Evolutionary conservation across 2,329 filamentous ascomycete genomes (phyloP), one percentile per base, ranked within the genome.

Genomic region (Metarhizium humberi): DNA sequence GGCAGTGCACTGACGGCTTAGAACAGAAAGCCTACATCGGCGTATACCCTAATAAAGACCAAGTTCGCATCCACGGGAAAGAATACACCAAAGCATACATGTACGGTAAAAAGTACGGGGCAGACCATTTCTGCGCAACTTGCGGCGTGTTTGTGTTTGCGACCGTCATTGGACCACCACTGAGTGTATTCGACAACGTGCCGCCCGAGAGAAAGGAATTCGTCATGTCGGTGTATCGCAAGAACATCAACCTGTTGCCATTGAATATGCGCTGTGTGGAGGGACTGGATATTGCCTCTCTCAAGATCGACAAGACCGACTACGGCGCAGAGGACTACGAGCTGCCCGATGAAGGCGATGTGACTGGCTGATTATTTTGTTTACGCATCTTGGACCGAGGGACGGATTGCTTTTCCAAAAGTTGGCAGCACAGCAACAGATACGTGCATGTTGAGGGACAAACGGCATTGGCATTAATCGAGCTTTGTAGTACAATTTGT

Each of bases 81-180:
- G 64, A 66, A 36, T 40, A 63, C n/a, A 62, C 60, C 1, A 60
- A 58, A 18, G 63, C 67, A 45, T 69, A 70, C 49, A 51, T 55
- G 3, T 57, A 55, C 16, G 62, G 62, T 0, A 55, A 56, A 3
- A 62, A 60, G 30, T 63, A 60, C 48, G 60, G 58, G 20, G 60
- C 62, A 3, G 43, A 46, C 25, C 25, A 25, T 25, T 25, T 25
- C 25, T 25, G 25, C 25, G 25, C 25, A 1, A 25, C 25, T 25
- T 25, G 25, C 25, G 25, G 25, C 25, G 25, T 25, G 25, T 25
- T 25, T 25, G 25, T 25, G 25, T 25, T 25, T 25, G 54, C 49
- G 10, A 66, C 60, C 16, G 53, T 69, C 2, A 64, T 69, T 36
- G 68, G 67, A 2, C 68, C 68, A 3, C 66, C 63, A 0, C 51